phyloP scores from a whole-genome alignment of 75 land plant genomes.

The Picea glauca region DNA sequence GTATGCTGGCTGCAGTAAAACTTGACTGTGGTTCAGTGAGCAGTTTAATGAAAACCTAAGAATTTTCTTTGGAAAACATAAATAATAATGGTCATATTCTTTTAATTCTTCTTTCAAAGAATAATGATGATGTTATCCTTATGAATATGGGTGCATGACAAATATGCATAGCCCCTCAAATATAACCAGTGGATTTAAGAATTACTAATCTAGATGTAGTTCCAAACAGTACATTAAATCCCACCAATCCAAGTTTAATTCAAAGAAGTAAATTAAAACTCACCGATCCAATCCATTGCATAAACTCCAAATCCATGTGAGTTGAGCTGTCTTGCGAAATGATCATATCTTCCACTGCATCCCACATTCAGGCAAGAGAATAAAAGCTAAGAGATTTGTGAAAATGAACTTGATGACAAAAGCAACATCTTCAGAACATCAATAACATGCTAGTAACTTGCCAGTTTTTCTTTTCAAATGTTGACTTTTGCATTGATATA shows the following conservation, averaged over 20 bases:
- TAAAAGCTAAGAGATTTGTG: not conserved
- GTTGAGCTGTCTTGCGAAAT: slow-evolving; percentile 79
- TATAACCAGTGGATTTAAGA: not conserved
- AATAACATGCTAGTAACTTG: not conserved
- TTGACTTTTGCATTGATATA: not conserved
- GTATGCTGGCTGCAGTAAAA: too few species aligned
- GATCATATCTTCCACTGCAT: slow-evolving; percentile 88
- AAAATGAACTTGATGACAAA: not conserved
- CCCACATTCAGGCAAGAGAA: not conserved
- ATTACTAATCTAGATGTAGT: not conserved
- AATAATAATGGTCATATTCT: too few species aligned
- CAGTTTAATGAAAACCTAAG: too few species aligned
- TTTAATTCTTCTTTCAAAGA: too few species aligned
- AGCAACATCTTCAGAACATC: not conserved
- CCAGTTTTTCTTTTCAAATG: not conserved
- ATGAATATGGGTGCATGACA: too few species aligned
- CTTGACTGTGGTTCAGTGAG: too few species aligned
- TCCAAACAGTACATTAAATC: not conserved
- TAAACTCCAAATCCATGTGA: slow-evolving; percentile 80
- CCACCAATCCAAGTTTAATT: too few species aligned
- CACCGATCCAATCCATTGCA: slow-evolving; percentile 99
- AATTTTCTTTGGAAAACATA: too few species aligned
- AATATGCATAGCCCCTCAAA: not conserved
- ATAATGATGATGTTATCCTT: too few species aligned
- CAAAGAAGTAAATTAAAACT: not conserved